Conservation (phyloP, 805 yeast genomes). For the Ogataea paradorogensis region DNA sequence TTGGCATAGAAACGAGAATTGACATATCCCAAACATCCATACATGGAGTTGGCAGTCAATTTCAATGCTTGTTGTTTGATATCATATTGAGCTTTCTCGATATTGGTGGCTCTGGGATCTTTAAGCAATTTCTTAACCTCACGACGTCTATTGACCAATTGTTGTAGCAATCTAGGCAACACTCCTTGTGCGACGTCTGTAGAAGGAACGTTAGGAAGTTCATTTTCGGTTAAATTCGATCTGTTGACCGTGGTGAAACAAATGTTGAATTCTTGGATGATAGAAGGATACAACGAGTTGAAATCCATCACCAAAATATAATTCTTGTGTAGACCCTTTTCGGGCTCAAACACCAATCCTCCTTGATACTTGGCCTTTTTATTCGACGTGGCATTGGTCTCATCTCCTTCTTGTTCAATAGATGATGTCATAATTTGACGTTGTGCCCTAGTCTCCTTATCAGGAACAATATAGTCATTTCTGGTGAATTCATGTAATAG, state of each 20-base stretch:
- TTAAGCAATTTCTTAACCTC: conserved; percentile 87
- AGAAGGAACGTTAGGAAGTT: conserved; percentile 68
- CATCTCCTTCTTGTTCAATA: conserved; percentile 36
- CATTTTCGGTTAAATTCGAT: conserved; percentile 40
- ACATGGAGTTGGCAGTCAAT: conserved; percentile 98
- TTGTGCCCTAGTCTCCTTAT: conserved; percentile 41
- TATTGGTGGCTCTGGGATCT: conserved; percentile 59
- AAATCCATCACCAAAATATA: conserved; percentile 94
- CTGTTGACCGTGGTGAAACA: conserved; percentile 95
- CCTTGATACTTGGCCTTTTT: conserved; percentile 33
- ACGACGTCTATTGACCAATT: conserved; percentile 85
- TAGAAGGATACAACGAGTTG: conserved; percentile 94
- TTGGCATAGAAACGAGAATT: conserved; percentile 92
- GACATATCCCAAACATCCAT: conserved; percentile 94
- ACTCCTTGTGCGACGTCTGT: conserved; percentile 67
- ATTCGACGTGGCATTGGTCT: conserved; percentile 47
- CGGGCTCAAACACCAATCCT: conserved; percentile 93
- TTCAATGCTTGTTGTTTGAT: conserved; percentile 95
- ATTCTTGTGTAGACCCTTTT: conserved; percentile 87
- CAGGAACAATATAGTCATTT: conserved; percentile 83
- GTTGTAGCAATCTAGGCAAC: conserved; percentile 77
- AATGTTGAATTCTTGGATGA: conserved; percentile 94
- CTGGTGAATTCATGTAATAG: conserved; percentile 86
- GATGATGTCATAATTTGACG: conserved; percentile 26
- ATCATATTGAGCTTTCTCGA: conserved; percentile 81